Evolutionary conservation across 148 eudicot genomes (phyloP).

Genomic region (Fagopyrum tataricum): DNA sequence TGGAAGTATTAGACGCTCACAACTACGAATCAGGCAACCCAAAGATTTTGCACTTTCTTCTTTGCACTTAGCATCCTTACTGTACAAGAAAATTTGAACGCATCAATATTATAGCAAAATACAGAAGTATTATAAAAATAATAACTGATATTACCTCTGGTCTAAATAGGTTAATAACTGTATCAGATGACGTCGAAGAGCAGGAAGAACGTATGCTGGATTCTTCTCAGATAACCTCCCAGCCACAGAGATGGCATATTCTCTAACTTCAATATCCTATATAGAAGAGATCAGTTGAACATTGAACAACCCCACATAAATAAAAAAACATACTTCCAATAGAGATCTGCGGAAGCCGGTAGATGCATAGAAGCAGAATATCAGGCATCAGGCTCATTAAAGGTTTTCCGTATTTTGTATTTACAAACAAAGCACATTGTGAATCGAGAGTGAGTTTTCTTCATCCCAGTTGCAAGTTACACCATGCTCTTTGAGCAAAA

Average conservation of each 20-base stretch:
- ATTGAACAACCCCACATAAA: neutral
- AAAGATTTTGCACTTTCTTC: conserved; percentile 97
- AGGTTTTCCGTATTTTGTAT: neutral
- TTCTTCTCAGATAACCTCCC: conserved; percentile 94
- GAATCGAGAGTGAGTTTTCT: neutral
- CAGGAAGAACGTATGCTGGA: conserved; percentile 99
- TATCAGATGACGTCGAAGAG: conserved; percentile 95
- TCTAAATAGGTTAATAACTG: conserved; percentile 78
- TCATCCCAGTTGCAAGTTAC: neutral
- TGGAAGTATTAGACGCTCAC: conserved; percentile 90
- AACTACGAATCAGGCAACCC: conserved; percentile 89
- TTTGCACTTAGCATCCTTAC: conserved; percentile 88
- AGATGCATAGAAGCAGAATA: neutral
- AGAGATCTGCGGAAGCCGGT: neutral
- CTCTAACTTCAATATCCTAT: conserved; percentile 88
- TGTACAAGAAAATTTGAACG: conserved; percentile 24
- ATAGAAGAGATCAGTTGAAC: neutral
- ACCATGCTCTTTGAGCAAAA: neutral
- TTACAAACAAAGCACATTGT: neutral
- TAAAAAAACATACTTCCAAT: neutral
- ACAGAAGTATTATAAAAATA: neutral
- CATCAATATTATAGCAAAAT: conserved; percentile 1
- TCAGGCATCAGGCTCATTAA: neutral
- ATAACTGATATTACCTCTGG: conserved; percentile 52
- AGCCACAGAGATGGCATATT: conserved; percentile 77